These are phyloP conservation scores for Panicum miliaceum DNA, from an alignment of 176 grass and related monocot species.

Conservation along the genomic window DNA sequence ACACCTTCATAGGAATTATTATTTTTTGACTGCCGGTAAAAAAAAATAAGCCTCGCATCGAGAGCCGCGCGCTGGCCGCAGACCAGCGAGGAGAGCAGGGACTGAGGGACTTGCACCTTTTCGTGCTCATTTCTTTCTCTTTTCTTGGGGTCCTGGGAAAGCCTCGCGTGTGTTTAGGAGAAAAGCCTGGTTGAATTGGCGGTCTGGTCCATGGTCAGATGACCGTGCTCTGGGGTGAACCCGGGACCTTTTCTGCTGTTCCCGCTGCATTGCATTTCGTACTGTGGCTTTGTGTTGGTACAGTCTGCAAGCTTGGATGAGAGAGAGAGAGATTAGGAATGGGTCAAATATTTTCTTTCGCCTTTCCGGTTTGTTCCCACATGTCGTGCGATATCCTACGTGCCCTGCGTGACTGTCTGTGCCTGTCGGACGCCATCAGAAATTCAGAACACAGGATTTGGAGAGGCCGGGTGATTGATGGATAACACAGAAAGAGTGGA, in stretches of 20 bases:
- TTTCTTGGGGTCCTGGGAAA: slow-evolving; percentile 41
- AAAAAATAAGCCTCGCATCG: not conserved
- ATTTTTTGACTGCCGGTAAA: not conserved
- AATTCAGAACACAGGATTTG: not conserved
- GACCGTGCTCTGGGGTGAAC: not conserved
- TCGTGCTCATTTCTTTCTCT: slow-evolving; percentile 6
- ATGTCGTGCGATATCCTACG: slow-evolving; percentile 13
- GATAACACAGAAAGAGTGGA: not conserved
- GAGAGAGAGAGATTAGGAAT: not conserved
- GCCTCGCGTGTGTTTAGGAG: not conserved
- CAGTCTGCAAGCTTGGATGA: not conserved
- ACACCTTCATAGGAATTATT: slow-evolving; percentile 11
- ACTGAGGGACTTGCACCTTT: slow-evolving; percentile 39
- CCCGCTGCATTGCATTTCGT: not conserved
- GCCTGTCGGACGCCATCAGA: not conserved
- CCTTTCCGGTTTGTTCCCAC: slow-evolving; percentile 23
- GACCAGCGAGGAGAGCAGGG: not conserved
- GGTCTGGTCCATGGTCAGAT: slow-evolving; percentile 28
- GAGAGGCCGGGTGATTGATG: not conserved
- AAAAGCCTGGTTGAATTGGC: slow-evolving; percentile 27
- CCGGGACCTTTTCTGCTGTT: not conserved
- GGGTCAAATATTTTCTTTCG: slow-evolving; percentile 37
- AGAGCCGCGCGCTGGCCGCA: not conserved
- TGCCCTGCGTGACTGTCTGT: slow-evolving; percentile 3
- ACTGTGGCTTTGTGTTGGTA: slow-evolving; percentile 31